These are phyloP conservation scores for Babesia bigemina DNA, from an alignment of 169 alveolate genomes.

Conservation along the genomic window DNA sequence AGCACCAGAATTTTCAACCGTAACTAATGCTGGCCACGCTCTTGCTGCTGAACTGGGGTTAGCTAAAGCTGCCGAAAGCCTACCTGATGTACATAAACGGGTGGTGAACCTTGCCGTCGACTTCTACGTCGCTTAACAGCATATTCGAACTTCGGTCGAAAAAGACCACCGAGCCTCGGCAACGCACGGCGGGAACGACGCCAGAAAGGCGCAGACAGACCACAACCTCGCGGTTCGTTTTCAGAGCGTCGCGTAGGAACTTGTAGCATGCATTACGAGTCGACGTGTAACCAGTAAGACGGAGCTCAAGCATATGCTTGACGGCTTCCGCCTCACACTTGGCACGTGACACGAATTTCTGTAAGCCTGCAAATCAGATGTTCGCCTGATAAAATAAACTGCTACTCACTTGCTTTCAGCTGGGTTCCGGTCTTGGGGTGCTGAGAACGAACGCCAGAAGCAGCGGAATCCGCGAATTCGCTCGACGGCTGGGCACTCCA, in stretches of 20 bases:
- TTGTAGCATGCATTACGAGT: slow-evolving; percentile 22
- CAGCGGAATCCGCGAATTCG: background rate
- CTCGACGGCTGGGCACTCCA: slow-evolving; percentile 46
- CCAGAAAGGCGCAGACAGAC: slow-evolving; percentile 3
- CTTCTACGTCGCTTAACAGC: slow-evolving; percentile 11
- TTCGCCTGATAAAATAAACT: background rate
- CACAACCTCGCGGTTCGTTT: background rate
- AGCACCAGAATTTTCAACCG: slow-evolving; percentile 9
- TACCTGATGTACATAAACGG: slow-evolving; percentile 55
- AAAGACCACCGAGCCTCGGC: slow-evolving; percentile 33
- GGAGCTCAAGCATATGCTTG: slow-evolving; percentile 28
- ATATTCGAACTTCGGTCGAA: slow-evolving; percentile 56
- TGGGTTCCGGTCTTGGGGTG: background rate
- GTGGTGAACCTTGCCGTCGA: background rate
- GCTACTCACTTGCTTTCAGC: slow-evolving; percentile 23
- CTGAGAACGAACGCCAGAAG: background rate
- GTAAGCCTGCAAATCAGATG: slow-evolving; percentile 11
- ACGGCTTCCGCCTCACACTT: slow-evolving; percentile 36
- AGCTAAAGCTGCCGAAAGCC: background rate
- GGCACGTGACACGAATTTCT: slow-evolving; percentile 18
- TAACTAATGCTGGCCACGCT: slow-evolving; percentile 22
- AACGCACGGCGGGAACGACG: background rate
- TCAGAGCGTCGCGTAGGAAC: slow-evolving; percentile 16
- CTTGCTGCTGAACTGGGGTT: slow-evolving; percentile 16
- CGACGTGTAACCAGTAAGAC: slow-evolving; percentile 48